Base-by-base conservation (phyloP, 345 rosid species). In the Eucalyptus sideroxylon region DNA sequence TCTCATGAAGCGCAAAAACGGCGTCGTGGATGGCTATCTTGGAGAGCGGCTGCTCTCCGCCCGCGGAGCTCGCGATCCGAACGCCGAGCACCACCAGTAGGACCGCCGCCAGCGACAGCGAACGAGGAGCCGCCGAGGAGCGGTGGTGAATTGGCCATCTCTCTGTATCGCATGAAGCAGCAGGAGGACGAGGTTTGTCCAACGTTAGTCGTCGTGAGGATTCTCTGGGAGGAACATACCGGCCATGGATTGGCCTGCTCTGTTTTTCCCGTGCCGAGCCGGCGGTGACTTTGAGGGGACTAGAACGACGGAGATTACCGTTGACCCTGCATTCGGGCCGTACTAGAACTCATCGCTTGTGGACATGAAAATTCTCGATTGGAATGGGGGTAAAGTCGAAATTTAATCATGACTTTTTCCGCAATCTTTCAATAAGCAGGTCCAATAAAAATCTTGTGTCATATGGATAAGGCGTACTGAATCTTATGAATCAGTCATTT, bases 41-140 rank as follows among this genome's bases (percentile, higher is more conserved):
- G 65, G 91, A 53, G 42, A 89, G 88, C 59, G 93, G 90, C 42
- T 91, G 92, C 72, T 89, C 92, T 7, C 91, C 92, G 42, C 47
- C 83, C 47, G 2, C 16, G 4, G 47, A 30, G 83, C 83, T 77
- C 83, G 83, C 83, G 30, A 77, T 40, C 23, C 83, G 83, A 77
- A 77, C 30, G 47, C 83, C 8, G 83, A 77, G 30, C 83, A 77
- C 47, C 65, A 23, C 47, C 65, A 55, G 88, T 88, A 49, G 86
- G 59, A 49, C 87, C 34, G 59, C 87, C 42, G 50, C 40, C 40
- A 86, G 23, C 24, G 56, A 86, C 19, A 47, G 11, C 56, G 56
- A 53, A 27, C 56, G 7, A 19, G 34, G 21, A 77, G 83, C 27
- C 30, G 8, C 26, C 47, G 30, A 40, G 47, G 24, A 77, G 83